Percentiles rank a stretch among this genome's conserved stretches.
Conservation (phyloP, 73 alveolate species). For the Paramecium caudatum region DNA sequence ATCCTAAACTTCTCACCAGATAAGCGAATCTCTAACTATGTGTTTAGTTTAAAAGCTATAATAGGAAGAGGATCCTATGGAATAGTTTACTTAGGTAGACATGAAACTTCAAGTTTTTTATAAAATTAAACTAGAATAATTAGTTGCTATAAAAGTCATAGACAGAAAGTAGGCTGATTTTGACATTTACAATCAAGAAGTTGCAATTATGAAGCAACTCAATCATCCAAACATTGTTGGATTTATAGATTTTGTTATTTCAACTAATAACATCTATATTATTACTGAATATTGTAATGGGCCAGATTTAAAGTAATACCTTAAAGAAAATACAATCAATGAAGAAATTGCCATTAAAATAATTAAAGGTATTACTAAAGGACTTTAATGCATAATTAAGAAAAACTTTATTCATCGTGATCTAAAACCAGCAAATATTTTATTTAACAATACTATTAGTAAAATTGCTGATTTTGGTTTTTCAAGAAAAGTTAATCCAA, state of each 20-base stretch:
- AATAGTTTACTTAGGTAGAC: conserved; percentile 72
- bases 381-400: background rate
- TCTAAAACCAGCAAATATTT: conserved; percentile 72
- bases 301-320: background rate
- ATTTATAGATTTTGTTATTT: conserved; percentile 69
- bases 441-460: conserved; percentile 17
- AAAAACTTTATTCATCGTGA: conserved; percentile 64
- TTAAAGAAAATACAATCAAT: background rate
- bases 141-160: conserved; percentile 70
- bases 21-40: conserved; percentile 49
- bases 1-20: conserved; percentile 1
- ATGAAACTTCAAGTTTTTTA: background rate
- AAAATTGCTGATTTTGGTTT: conserved; percentile 77
- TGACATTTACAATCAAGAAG: conserved; percentile 44
- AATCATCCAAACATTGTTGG: conserved; percentile 74
- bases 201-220: conserved; percentile 61
- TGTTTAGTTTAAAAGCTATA: conserved; percentile 54
- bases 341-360: background rate
- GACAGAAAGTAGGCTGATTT: conserved; percentile 28
- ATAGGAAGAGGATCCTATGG: conserved; percentile 73
- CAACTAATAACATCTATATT: background rate
- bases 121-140: conserved; percentile 36
- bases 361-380: background rate
- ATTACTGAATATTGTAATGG: conserved; percentile 36
- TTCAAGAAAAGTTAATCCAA: conserved; percentile 18